These are phyloP conservation scores for Salinomyces thailandicus DNA, from an alignment of 2,329 filamentous ascomycete genomes.

Conservation along the genomic window DNA sequence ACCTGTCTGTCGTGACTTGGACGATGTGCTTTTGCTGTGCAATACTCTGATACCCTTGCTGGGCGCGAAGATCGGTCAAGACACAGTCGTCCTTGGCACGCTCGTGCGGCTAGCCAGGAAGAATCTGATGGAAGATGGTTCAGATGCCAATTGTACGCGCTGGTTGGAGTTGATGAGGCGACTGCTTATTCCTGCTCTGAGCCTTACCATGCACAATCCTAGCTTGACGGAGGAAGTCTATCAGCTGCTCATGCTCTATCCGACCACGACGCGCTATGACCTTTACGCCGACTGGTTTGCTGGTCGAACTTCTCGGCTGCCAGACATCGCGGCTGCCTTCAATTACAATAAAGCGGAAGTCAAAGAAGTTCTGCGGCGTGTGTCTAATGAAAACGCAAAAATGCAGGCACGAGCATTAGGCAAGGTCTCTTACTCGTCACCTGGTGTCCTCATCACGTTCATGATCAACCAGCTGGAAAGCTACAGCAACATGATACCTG, in stretches of 20 bases:
- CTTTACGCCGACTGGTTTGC: constrained; percentile 93
- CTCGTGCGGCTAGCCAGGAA: constrained; percentile 74
- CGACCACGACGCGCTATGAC: constrained; percentile 65
- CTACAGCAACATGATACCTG: constrained; percentile 89
- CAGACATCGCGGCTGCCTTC: constrained; percentile 70
- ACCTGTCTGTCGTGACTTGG: constrained; percentile 78
- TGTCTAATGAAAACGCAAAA: constrained; percentile 76
- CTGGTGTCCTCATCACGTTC: constrained; percentile 81
- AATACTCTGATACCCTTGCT: constrained; percentile 74
- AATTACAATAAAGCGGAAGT: constrained; percentile 68
- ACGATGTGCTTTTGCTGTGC: constrained; percentile 83
- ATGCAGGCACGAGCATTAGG: constrained; percentile 81
- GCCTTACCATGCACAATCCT: constrained; percentile 74
- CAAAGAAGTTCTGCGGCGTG: constrained; percentile 73
- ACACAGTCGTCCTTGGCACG: constrained; percentile 66
- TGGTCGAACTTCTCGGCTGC: constrained; percentile 61
- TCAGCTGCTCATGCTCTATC: constrained; percentile 68
- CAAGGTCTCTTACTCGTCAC: constrained; percentile 84
- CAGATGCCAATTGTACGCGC: constrained; percentile 57
- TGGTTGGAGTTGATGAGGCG: constrained; percentile 81
- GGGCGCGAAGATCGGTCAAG: constrained; percentile 80
- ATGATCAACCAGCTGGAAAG: constrained; percentile 85
- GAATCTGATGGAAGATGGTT: constrained; percentile 60
- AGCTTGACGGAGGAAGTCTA: constrained; percentile 79
- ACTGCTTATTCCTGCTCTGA: constrained; percentile 77